A percentile compares a stretch with the other conserved stretches of the same genome.
Evolutionary conservation across 176 grass and related monocot species (phyloP).

Genomic region (Aegilops tauschii): DNA sequence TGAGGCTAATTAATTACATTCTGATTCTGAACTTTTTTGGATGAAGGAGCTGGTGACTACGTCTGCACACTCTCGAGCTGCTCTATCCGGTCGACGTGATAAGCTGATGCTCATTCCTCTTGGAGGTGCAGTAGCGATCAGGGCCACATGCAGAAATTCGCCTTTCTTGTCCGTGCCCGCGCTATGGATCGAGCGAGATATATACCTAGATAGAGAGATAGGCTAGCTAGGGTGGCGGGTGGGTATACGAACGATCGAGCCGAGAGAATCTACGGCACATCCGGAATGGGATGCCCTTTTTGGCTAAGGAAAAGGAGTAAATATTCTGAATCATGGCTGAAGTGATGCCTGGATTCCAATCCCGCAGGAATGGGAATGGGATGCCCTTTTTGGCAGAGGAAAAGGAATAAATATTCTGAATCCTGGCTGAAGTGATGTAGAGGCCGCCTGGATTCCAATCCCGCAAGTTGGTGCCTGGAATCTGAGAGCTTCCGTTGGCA

Average conservation of each 20-base stretch:
- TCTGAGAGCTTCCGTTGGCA: conserved; percentile 18
- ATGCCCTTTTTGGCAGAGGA: not conserved
- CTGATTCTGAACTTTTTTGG: no score
- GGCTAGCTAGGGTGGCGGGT: conserved; percentile 5
- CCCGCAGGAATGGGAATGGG: no score
- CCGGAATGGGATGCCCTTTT: not conserved
- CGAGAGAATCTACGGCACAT: not conserved
- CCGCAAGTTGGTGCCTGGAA: conserved; percentile 31
- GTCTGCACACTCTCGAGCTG: not conserved
- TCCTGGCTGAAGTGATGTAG: not conserved
- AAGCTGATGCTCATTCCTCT: not conserved
- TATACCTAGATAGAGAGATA: not conserved
- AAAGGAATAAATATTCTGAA: conserved; percentile 17
- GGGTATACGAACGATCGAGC: not conserved
- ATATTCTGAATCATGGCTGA: conserved; percentile 22
- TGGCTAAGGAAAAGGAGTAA: not conserved
- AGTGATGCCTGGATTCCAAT: not conserved
- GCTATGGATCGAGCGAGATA: not conserved
- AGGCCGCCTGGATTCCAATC: conserved; percentile 31
- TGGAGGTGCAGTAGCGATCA: not conserved
- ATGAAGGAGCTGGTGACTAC: not conserved
- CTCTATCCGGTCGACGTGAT: conserved; percentile 3
- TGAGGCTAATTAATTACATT: no score
- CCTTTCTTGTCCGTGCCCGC: not conserved
- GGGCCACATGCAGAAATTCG: not conserved